phyloP scores from a whole-genome alignment of 352 stramenopile genomes.

The Pythium angustatum region DNA sequence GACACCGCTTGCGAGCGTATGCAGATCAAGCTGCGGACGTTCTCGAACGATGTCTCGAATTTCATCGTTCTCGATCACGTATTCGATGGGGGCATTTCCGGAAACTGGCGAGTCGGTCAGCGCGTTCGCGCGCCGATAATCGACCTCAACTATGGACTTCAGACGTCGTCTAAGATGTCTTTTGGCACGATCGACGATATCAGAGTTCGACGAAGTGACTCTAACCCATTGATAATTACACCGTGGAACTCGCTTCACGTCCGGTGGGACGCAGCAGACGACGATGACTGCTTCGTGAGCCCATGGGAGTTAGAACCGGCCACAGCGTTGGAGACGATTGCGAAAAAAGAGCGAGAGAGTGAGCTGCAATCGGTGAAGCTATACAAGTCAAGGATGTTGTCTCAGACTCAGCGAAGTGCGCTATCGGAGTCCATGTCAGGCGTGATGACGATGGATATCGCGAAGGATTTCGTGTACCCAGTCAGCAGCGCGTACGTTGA shows the following conservation, averaged over 20 bases:
- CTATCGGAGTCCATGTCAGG: constrained; percentile 60
- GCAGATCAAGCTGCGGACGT: constrained; percentile 68
- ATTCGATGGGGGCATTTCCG: constrained; percentile 79
- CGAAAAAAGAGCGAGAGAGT: constrained; percentile 48
- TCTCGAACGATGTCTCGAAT: constrained; percentile 80
- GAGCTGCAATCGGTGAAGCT: constrained; percentile 39
- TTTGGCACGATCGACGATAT: constrained; percentile 63
- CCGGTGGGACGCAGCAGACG: constrained; percentile 67
- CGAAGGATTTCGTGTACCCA: constrained; percentile 78
- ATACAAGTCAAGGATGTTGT: constrained; percentile 54
- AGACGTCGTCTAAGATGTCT: constrained; percentile 57
- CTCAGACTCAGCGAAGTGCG: constrained; percentile 42
- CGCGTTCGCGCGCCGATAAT: constrained; percentile 77
- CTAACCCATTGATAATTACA: constrained; percentile 34
- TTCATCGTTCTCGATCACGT: constrained; percentile 85
- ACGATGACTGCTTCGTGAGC: constrained; percentile 66
- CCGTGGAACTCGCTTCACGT: constrained; percentile 82
- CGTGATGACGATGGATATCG: constrained; percentile 69
- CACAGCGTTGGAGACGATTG: constrained; percentile 29
- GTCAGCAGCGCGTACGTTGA: constrained; percentile 75
- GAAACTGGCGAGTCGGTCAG: constrained; percentile 66
- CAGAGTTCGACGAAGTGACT: constrained; percentile 4
- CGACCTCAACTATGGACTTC: constrained; percentile 64
- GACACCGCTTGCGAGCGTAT: constrained; percentile 48
- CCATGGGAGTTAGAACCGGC: constrained; percentile 80